phyloP scores from a whole-genome alignment of 768 basidiomycete species.

The Heimioporus sp. region DNA sequence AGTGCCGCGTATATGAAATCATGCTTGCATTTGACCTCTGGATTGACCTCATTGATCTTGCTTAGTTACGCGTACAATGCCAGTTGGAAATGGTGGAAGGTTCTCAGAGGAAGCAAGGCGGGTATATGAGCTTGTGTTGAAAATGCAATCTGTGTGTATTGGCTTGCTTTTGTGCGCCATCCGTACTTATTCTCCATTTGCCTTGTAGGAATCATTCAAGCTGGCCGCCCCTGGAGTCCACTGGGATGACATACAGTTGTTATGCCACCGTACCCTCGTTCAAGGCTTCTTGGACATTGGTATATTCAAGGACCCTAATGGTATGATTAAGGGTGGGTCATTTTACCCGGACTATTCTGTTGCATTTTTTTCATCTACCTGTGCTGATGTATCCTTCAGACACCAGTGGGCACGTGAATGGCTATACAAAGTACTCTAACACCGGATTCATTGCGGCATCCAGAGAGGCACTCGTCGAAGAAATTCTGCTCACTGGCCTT shows the following conservation, averaged over 20 bases:
- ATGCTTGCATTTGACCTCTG: background rate
- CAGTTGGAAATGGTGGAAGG: slow-evolving; percentile 90
- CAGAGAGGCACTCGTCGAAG: slow-evolving; percentile 29
- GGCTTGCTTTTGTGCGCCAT: background rate
- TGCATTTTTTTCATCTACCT: too few species aligned
- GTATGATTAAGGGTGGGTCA: slow-evolving; percentile 5
- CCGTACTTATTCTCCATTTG: background rate
- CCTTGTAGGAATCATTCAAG: slow-evolving; percentile 63
- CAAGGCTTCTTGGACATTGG: slow-evolving; percentile 80
- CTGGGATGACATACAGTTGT: slow-evolving; percentile 86
- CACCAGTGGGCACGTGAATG: background rate
- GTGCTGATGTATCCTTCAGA: slow-evolving; percentile 1
- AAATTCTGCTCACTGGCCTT: slow-evolving; percentile 73
- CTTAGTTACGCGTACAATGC: slow-evolving; percentile 75
- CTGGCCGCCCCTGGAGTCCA: slow-evolving; percentile 74
- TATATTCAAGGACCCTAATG: slow-evolving; percentile 75
- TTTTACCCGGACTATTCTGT: background rate
- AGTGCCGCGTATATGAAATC: slow-evolving; percentile 13
- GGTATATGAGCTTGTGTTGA: slow-evolving; percentile 84
- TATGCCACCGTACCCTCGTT: slow-evolving; percentile 81
- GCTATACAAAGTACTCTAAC: background rate
- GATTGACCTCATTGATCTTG: background rate
- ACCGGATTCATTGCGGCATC: slow-evolving; percentile 9
- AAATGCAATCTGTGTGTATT: slow-evolving; percentile 77
- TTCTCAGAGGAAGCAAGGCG: slow-evolving; percentile 79